phyloP scores from a whole-genome alignment of 2,329 filamentous ascomycete genomes.

The Claviceps capensis region DNA sequence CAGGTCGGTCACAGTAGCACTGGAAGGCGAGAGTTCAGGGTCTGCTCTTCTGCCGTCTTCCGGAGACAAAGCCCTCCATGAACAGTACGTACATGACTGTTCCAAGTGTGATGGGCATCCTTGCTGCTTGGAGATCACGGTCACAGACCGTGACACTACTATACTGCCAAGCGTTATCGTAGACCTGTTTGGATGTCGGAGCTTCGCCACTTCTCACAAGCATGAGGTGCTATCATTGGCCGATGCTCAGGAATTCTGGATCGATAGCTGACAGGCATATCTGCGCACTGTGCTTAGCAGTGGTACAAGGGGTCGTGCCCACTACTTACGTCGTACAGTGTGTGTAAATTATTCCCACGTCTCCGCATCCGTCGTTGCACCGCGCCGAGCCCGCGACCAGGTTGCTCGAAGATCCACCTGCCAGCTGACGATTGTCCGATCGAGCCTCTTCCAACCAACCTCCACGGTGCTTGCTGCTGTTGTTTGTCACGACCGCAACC shows the following conservation, averaged over 20 bases:
- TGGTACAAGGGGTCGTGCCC: not conserved
- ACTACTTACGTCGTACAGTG: not conserved
- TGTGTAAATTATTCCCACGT: not conserved
- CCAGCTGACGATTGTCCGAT: constrained; percentile 1
- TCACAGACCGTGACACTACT: not conserved
- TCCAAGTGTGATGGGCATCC: not conserved
- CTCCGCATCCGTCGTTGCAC: constrained; percentile 1
- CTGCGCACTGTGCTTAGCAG: not conserved
- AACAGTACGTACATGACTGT: not conserved
- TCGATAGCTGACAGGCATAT: not conserved
- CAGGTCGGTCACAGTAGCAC: not conserved
- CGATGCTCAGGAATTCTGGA: not conserved
- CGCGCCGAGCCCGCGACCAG: not conserved
- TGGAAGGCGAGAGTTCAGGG: not conserved
- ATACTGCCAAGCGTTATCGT: not conserved
- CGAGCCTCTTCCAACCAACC: constrained; percentile 6
- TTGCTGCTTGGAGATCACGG: not conserved
- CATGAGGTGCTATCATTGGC: not conserved
- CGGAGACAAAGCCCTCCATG: not conserved
- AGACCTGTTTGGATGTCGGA: constrained; percentile 2
- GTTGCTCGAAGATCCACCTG: constrained; percentile 6
- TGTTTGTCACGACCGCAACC: constrained; percentile 1
- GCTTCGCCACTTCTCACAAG: constrained; percentile 15
- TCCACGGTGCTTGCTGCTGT: constrained; percentile 5
- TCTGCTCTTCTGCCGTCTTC: not conserved